These are phyloP conservation scores for Colletotrichum lentis DNA, from an alignment of 2,329 filamentous ascomycete species.

Conservation along the genomic window DNA sequence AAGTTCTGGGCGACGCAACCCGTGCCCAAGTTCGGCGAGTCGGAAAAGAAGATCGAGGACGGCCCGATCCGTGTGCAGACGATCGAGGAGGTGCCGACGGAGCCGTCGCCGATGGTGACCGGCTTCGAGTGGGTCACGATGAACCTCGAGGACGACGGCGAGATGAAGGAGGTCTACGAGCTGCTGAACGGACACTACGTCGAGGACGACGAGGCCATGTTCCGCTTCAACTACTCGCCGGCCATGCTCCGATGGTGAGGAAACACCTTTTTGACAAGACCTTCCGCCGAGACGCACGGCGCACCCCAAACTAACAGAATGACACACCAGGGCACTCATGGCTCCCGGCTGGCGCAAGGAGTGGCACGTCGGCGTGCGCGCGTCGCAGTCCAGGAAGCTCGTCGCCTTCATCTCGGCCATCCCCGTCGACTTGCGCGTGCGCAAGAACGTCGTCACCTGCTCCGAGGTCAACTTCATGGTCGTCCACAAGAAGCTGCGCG, in stretches of 20 bases:
- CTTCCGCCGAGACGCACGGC: too few relatives aligned
- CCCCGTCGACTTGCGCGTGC: slow-evolving; percentile 82
- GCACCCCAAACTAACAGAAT: slow-evolving; percentile 14
- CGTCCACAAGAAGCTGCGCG: slow-evolving; percentile 95
- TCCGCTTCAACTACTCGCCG: slow-evolving; percentile 94
- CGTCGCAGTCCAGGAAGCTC: slow-evolving; percentile 81
- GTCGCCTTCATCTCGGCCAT: slow-evolving; percentile 97
- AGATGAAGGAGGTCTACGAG: slow-evolving; percentile 90
- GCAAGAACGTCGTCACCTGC: slow-evolving; percentile 76
- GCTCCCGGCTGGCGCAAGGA: slow-evolving; percentile 92
- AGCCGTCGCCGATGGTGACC: slow-evolving; percentile 76
- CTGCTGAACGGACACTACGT: slow-evolving; percentile 94
- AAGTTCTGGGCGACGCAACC: slow-evolving; percentile 99
- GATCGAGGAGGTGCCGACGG: slow-evolving; percentile 79
- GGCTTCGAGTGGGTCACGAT: slow-evolving; percentile 96
- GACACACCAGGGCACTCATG: slow-evolving; percentile 78
- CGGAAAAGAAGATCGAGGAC: slow-evolving; percentile 67
- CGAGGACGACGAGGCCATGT: slow-evolving; percentile 96
- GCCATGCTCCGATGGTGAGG: slow-evolving; percentile 87
- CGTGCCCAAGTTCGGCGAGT: slow-evolving; percentile 81
- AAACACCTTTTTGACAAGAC: not conserved
- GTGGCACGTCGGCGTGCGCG: slow-evolving; percentile 95
- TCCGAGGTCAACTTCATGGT: slow-evolving; percentile 99
- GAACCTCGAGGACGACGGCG: slow-evolving; percentile 79
- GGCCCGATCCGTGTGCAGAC: slow-evolving; percentile 85